A percentile compares a stretch with the other conserved stretches of the same genome.
Conservation (phyloP, 352 stramenopile genomes). For the Plasmopara viticola region DNA sequence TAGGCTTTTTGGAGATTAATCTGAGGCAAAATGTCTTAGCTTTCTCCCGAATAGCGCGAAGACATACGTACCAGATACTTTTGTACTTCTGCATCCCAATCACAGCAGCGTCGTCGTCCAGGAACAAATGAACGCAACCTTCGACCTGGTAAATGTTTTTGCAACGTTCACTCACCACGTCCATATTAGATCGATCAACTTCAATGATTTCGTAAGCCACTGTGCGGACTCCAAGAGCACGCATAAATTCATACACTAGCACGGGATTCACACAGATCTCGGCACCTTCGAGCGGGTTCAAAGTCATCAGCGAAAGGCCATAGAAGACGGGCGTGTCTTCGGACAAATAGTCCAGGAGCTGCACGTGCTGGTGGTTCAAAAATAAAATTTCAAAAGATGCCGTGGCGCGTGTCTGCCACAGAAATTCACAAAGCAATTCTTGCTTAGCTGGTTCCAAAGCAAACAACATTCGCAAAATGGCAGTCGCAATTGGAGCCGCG, state of each 20-base stretch:
- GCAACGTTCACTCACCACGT: conserved; percentile 31
- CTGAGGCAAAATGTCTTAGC: conserved; percentile 54
- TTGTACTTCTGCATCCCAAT: conserved; percentile 85
- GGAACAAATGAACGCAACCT: conserved; percentile 66
- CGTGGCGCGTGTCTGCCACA: conserved; percentile 70
- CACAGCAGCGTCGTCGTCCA: conserved; percentile 47
- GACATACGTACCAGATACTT: conserved; percentile 78
- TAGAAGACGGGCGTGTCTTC: conserved; percentile 81
- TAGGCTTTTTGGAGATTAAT: conserved; percentile 26
- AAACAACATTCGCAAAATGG: conserved; percentile 34
- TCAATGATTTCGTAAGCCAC: conserved; percentile 50
- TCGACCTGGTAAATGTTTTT: conserved; percentile 58
- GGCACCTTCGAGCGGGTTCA: conserved; percentile 24
- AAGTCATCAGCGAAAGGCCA: conserved; percentile 53
- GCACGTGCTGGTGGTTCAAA: conserved; percentile 67
- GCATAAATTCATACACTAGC: conserved; percentile 57
- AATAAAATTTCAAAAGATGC: conserved; percentile 78
- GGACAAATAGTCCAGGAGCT: conserved; percentile 55
- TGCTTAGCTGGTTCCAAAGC: conserved; percentile 32
- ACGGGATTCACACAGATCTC: conserved; percentile 79
- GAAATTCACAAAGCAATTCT: conserved; percentile 51
- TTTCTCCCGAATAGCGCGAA: conserved; percentile 83
- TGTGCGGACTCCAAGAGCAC: conserved; percentile 44
- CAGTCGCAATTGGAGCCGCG: conserved; percentile 42
- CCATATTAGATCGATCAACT: conserved; percentile 31